Percentiles rank a stretch among this genome's conserved stretches.
phyloP scores from a whole-genome alignment of 148 eudicot genomes.

The Heliamphora exappendiculata region DNA sequence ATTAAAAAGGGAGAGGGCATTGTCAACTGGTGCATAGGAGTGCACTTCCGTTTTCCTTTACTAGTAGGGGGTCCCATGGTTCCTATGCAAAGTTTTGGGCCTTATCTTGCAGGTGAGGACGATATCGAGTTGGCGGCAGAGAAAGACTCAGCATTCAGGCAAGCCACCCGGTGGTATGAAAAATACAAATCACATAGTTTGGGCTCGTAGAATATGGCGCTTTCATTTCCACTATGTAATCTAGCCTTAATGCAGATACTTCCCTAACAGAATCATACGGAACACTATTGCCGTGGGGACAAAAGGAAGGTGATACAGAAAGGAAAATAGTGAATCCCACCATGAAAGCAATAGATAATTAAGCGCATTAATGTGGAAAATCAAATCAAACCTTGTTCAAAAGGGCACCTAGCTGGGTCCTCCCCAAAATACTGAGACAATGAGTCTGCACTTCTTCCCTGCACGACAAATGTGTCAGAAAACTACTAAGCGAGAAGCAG shows the following conservation, averaged over 20 bases:
- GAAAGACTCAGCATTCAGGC: too few relatives aligned
- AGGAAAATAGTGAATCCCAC: background rate
- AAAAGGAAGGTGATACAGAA: background rate
- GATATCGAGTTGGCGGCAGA: too few relatives aligned
- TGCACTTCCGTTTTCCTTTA: too few relatives aligned
- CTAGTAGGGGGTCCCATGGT: too few relatives aligned
- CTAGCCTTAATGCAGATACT: background rate
- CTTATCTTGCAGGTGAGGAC: too few relatives aligned
- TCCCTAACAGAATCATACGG: background rate
- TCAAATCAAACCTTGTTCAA: slow-evolving; percentile 85
- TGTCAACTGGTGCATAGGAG: too few relatives aligned
- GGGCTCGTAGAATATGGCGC: background rate
- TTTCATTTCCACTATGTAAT: background rate
- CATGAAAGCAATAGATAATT: background rate
- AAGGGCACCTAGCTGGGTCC: slow-evolving; percentile 96
- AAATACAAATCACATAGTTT: background rate
- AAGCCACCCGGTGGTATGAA: too few relatives aligned
- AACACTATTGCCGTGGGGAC: background rate
- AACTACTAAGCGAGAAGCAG: background rate
- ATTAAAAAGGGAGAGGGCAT: too few relatives aligned
- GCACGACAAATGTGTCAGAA: slow-evolving; percentile 16
- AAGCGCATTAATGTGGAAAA: background rate
- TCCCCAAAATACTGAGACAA: slow-evolving; percentile 93
- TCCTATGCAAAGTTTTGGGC: too few relatives aligned
- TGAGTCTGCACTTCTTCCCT: slow-evolving; percentile 98